Percentiles rank a stretch among this genome's conserved stretches.
phyloP scores from a whole-genome alignment of 1,284 basidiomycete genomes.

The Moniliophthora roreri region DNA sequence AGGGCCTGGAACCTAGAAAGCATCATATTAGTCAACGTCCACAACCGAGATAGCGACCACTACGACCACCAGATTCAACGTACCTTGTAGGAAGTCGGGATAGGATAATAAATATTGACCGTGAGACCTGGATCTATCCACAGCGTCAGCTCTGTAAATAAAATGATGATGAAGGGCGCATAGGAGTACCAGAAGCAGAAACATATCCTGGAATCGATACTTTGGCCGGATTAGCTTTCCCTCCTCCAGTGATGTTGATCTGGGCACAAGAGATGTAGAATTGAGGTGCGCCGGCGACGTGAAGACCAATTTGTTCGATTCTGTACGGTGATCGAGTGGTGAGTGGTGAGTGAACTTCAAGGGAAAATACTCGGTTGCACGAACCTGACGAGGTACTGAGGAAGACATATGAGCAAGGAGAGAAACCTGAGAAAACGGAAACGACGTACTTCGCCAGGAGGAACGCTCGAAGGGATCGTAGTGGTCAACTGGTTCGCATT shows the following conservation, averaged over 20 bases:
- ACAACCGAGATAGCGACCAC: neutral
- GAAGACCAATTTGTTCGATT: conserved; percentile 42
- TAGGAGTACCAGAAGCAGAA: conserved; percentile 28
- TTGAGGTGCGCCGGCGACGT: conserved; percentile 38
- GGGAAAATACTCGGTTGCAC: too few relatives aligned
- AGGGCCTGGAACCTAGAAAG: conserved; percentile 28
- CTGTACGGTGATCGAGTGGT: conserved; percentile 22
- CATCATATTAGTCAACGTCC: neutral
- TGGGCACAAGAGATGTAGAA: conserved; percentile 42
- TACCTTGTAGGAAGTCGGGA: conserved; percentile 38
- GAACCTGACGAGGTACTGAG: conserved; percentile 32
- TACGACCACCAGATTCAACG: conserved; percentile 1
- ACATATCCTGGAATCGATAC: conserved; percentile 45
- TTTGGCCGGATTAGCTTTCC: conserved; percentile 35
- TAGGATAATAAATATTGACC: conserved; percentile 43
- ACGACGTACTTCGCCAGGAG: conserved; percentile 29
- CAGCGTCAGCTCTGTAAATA: neutral
- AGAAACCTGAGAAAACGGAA: neutral
- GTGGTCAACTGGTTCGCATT: conserved; percentile 31
- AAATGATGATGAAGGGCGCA: neutral
- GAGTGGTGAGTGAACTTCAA: too few relatives aligned
- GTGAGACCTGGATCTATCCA: conserved; percentile 35
- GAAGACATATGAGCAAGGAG: neutral
- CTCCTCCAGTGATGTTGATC: conserved; percentile 36
- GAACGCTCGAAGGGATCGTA: conserved; percentile 37